phyloP scores from a whole-genome alignment of 2,329 filamentous ascomycete species.

The Venturia asperata region DNA sequence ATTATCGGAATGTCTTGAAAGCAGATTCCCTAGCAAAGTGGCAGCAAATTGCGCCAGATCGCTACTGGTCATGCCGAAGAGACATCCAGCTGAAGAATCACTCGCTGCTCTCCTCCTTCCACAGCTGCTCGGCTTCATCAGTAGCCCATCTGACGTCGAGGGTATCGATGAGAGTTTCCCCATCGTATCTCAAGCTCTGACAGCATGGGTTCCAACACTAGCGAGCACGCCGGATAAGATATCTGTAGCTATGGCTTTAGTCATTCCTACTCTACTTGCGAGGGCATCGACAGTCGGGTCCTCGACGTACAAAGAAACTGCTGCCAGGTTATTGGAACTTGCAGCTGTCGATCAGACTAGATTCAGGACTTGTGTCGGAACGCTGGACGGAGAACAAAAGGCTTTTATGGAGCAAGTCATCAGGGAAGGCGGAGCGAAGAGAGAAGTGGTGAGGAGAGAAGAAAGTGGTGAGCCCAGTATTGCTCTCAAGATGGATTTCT shows the following conservation, averaged over 20 bases:
- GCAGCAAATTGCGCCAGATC: conserved; percentile 85
- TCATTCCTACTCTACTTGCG: conserved; percentile 69
- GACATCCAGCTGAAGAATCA: conserved; percentile 55
- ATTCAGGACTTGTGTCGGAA: conserved; percentile 68
- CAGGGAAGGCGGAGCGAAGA: conserved; percentile 38
- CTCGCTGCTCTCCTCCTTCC: conserved; percentile 70
- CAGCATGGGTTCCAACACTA: conserved; percentile 55
- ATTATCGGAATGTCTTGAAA: conserved; percentile 74
- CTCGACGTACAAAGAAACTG: conserved; percentile 62
- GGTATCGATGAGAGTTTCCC: conserved; percentile 71
- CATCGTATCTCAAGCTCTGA: conserved; percentile 66
- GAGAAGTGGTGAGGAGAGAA: conserved; percentile 43
- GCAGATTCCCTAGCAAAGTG: conserved; percentile 78
- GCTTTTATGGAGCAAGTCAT: conserved; percentile 76
- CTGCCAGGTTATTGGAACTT: conserved; percentile 69
- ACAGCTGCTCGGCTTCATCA: conserved; percentile 61
- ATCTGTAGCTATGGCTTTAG: conserved; percentile 61
- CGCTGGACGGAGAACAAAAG: conserved; percentile 64
- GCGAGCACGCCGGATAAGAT: conserved; percentile 33
- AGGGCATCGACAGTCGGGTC: conserved; percentile 58
- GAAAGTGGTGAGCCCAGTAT: conserved; percentile 66
- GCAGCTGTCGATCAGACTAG: conserved; percentile 64
- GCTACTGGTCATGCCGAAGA: conserved; percentile 57
- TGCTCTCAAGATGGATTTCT: conserved; percentile 88
- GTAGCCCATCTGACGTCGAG: conserved; percentile 50